Conservation (phyloP, 108 stramenopile genomes). For the Cyclotella choctawhatcheeana region DNA sequence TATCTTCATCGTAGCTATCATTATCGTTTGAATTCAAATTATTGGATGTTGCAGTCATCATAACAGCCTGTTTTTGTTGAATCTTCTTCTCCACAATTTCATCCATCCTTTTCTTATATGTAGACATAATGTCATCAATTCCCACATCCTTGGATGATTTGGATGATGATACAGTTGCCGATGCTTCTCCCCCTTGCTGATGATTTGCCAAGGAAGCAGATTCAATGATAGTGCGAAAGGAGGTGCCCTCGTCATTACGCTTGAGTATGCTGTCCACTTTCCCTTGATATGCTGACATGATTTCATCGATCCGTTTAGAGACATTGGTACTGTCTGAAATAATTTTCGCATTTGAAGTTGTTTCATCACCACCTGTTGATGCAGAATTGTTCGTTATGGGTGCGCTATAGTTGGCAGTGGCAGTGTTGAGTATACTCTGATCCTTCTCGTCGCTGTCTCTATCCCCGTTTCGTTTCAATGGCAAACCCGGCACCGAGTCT, state of each 20-base stretch:
- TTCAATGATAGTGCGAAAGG: neutral
- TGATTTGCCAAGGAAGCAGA: neutral
- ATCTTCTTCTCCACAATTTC: slow-evolving; percentile 45
- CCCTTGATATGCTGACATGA: slow-evolving; percentile 48
- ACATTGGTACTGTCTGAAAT: slow-evolving; percentile 12
- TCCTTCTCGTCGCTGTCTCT: neutral
- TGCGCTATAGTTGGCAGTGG: neutral
- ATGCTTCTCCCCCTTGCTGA: neutral
- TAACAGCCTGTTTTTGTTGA: slow-evolving; percentile 2
- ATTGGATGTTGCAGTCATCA: neutral
- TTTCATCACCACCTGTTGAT: too few relatives aligned
- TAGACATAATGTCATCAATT: slow-evolving; percentile 42
- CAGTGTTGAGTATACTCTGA: neutral
- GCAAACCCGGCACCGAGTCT: neutral
- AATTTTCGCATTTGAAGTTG: too few relatives aligned
- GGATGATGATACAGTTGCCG: neutral
- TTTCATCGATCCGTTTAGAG: slow-evolving; percentile 39
- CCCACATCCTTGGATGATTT: slow-evolving; percentile 4
- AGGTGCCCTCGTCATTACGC: neutral
- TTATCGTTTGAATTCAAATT: slow-evolving; percentile 4
- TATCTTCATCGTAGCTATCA: neutral
- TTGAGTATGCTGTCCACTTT: slow-evolving; percentile 40
- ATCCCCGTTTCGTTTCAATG: neutral
- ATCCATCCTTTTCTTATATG: slow-evolving; percentile 47
- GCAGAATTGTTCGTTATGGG: neutral